Evolutionary conservation across 2,329 filamentous ascomycete species (phyloP), one percentile per base, ranked within the genome.

Genomic region (Ophiostoma ulmi): DNA sequence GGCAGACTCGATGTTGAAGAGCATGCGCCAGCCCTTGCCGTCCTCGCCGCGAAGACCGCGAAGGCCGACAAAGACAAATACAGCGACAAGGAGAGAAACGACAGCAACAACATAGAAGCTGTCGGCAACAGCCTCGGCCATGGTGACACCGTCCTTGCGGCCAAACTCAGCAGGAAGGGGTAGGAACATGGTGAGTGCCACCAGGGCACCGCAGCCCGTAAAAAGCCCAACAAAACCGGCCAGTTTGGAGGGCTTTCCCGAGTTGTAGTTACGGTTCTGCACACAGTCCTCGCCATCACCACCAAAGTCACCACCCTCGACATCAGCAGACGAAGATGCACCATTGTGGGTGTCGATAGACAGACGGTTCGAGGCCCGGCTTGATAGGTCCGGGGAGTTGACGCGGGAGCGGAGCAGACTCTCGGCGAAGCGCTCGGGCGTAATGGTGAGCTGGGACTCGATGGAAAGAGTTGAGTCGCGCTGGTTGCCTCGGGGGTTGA

Each of bases 141-240:
- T 89, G 0, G 89, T 90, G 11, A 91, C 84, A n/a, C 90, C 92
- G 58, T 88, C 83, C 38, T 89, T 83, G 76, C 90, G 87, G 36
- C 85, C 85, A 77, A 98, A 96, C 44, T 86, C 86, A 1, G 93
- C 90, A 0, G 95, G 95, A 22, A 99, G 85, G 6, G 94, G 95
- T 17, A 99, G 84, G 77, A 99, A 98, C 44, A 95, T 77, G 0
- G 84, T 80, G 39, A 99, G 83, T 13, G 95, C 93, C 5, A 99
- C 85, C 5, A 99, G 84, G 17, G 95, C 95, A 72, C 95, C 95
- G 76, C 92, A 92, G 35, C 95, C 95, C 8, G 95, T 97, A 78
- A 96, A 97, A 72, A 97, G 83, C 5, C 95, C 95, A 5, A 99
- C 95, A 68, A 94, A 88, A 0, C 95, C 95, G 20, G 95, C 94